phyloP scores from a whole-genome alignment of 176 grass and related monocot genomes.

The Aegilops longissima region DNA sequence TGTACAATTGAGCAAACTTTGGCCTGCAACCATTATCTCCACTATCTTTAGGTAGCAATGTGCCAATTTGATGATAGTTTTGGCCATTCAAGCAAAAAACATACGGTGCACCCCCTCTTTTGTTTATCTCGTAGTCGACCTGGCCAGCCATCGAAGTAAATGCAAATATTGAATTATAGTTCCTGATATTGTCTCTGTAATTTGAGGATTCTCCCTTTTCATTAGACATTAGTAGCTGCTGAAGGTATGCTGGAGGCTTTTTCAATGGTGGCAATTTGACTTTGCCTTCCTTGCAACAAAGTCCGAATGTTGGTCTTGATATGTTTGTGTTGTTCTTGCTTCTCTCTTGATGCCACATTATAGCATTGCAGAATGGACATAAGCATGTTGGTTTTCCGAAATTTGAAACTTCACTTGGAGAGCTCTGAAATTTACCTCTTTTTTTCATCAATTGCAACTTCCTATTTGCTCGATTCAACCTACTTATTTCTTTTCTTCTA shows the following conservation, averaged over 20 bases:
- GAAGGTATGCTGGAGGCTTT: neutral
- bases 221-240: neutral
- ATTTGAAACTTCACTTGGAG: neutral
- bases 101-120: conserved; percentile 13
- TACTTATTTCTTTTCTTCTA: neutral
- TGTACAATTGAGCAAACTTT: conserved; percentile 19
- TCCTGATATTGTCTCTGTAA: conserved; percentile 16
- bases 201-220: conserved; percentile 9
- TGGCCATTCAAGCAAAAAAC: neutral
- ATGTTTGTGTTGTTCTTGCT: neutral
- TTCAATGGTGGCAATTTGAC: neutral
- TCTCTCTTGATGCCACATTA: conserved; percentile 18
- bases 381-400: conserved; percentile 1
- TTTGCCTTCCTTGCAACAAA: conserved; percentile 3
- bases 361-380: neutral
- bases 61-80: conserved; percentile 33
- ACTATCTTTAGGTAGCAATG: neutral
- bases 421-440: neutral
- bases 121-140: conserved; percentile 29
- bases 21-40: neutral
- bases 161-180: conserved; percentile 32
- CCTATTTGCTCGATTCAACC: neutral
- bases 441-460: neutral
- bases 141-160: conserved; percentile 29
- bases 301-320: neutral